Evolutionary conservation across 148 eudicot genomes (phyloP).

Genomic region (Vaccinium darrowii): DNA sequence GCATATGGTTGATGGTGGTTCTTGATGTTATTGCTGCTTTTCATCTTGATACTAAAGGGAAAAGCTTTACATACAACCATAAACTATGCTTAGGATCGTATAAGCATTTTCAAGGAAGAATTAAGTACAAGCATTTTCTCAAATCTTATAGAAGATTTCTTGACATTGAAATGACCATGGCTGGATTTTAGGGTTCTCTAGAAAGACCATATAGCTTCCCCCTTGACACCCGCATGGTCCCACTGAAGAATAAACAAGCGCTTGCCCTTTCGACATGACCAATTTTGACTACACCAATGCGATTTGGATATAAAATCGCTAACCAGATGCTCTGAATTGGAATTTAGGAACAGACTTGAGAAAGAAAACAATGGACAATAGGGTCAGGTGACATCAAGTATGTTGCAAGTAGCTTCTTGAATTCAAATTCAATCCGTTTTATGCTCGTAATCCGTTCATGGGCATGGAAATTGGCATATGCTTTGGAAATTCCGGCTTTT

Average conservation of each 20-base stretch:
- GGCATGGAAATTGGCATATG: no score
- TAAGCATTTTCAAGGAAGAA: neutral
- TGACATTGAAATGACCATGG: neutral
- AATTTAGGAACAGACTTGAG: no score
- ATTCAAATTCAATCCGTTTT: no score
- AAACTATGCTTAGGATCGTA: neutral
- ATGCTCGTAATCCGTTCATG: no score
- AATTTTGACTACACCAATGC: no score
- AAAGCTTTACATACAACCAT: neutral
- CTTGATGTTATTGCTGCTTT: neutral
- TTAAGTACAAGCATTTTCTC: neutral
- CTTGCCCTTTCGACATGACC: neutral
- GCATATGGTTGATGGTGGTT: neutral
- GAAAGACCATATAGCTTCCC: neutral
- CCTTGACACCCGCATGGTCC: neutral
- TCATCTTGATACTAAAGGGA: neutral
- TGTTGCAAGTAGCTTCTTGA: no score
- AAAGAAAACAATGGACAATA: no score
- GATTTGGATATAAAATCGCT: no score
- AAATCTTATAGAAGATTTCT: neutral
- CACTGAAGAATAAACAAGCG: neutral
- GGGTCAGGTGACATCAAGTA: no score
- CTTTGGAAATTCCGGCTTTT: no score
- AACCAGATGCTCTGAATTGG: no score
- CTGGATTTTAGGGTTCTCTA: neutral